Conservation (phyloP, 805 yeast genomes). For the Metschnikowia cubensis region DNA sequence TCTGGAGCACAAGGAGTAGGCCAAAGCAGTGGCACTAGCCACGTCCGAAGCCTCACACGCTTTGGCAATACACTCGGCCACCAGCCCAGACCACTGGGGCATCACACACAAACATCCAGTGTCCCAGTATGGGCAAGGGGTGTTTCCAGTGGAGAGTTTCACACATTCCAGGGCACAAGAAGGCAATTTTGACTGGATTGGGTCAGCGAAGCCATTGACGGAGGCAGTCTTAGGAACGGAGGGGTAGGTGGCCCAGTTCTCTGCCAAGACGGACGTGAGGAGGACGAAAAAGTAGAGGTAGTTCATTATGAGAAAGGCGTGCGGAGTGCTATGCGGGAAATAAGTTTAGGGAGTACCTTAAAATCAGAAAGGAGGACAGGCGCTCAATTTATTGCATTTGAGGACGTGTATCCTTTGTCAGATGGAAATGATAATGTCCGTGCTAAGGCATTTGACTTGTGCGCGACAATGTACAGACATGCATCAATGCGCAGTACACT, state of each 20-base stretch:
- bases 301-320: not conserved
- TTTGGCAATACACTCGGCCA: conserved; percentile 40
- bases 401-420: not conserved
- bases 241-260: conserved; percentile 43
- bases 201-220: conserved; percentile 48
- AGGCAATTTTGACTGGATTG: conserved; percentile 36
- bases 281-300: conserved; percentile 4
- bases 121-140: conserved; percentile 53
- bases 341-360: not conserved
- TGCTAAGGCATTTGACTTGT: not conserved
- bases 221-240: conserved; percentile 44
- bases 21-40: conserved; percentile 36
- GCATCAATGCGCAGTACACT: not conserved
- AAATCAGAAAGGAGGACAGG: not conserved
- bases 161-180: conserved; percentile 43
- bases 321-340: not conserved
- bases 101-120: conserved; percentile 49
- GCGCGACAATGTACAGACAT: not conserved
- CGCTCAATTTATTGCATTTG: not conserved
- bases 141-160: conserved; percentile 31
- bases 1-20: conserved; percentile 37
- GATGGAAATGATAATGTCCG: conserved; percentile 3
- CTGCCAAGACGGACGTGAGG: conserved; percentile 20
- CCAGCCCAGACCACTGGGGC: conserved; percentile 44
- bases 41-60: conserved; percentile 37